Evolutionary conservation across 148 eudicot genomes (phyloP), one percentile per base, ranked within the genome.

Genomic region (Heliosperma pusillum): DNA sequence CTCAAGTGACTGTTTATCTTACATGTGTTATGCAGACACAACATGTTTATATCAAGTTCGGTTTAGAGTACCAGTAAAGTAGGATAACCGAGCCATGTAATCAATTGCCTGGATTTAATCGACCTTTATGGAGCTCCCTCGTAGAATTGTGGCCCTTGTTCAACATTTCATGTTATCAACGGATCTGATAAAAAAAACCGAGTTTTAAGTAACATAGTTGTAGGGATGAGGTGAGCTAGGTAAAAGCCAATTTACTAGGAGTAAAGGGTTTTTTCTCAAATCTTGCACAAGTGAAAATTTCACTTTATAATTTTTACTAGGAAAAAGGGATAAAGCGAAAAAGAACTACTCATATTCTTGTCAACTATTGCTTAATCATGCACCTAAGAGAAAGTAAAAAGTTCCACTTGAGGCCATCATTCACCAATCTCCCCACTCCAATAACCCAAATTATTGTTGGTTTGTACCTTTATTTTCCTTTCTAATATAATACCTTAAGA

Each of bases 361-460:
- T 50, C 69, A 65, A 30, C 69, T 65, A 17, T 65, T 65, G 69
- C 47, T n/a, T 65, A 33, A 65, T 65, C 40, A 64, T 65, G 45
- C 47, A 65, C 69, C 69, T 7, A 26, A 65, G 21, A 16, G 69
- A 65, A 65, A 65, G 69, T 24, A 30, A 65, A 65, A 65, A 65
- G 66, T 63, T 15, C 7, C 36, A 63, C 36, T 20, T 57, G 30
- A 60, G 69, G 69, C 69, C 69, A 65, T 65, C 69, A 65, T 65
- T 65, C 69, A 65, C 69, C 45, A 65, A 65, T 65, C 45, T 65
- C 2, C 30, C 66, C 22, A 11, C 33, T 24, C 30, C 66, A 61
- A 11, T 61, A 10, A 61, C 66, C 66, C 33, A 26, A 61, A 61
- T 50, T 3, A 50, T 50, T 50, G 19, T 50, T 50, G 55, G 17